A percentile compares a stretch with the other conserved stretches of the same genome.
Evolutionary conservation across 2,329 filamentous ascomycete species (phyloP).

Genomic region (Gyromitra esculenta): DNA sequence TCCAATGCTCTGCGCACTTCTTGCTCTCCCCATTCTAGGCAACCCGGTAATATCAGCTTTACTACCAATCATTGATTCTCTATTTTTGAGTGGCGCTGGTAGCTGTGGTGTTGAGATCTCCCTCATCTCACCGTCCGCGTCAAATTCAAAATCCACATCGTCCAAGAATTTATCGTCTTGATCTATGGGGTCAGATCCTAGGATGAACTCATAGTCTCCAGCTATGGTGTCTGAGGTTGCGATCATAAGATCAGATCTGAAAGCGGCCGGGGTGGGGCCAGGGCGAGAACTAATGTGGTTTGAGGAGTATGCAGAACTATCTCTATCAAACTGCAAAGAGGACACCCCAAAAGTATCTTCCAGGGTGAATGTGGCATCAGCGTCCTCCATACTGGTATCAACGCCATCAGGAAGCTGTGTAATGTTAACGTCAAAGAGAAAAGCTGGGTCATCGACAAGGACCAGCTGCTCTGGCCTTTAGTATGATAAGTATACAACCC

Average conservation of each 20-base stretch:
- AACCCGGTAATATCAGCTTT: background rate
- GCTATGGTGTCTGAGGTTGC: constrained; percentile 33
- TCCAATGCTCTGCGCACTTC: constrained; percentile 27
- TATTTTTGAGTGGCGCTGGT: constrained; percentile 12
- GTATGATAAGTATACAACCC: constrained; percentile 38
- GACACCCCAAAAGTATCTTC: constrained; percentile 35
- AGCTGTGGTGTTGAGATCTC: constrained; percentile 44
- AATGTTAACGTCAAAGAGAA: constrained; percentile 68
- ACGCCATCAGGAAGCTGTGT: constrained; percentile 44
- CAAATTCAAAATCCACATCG: constrained; percentile 55
- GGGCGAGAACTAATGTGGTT: constrained; percentile 1
- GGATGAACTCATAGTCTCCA: constrained; percentile 41
- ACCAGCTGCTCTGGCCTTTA: constrained; percentile 77
- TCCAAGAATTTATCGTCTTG: constrained; percentile 44
- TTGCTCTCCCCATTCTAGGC: background rate
- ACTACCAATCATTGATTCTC: constrained; percentile 13
- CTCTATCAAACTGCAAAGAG: constrained; percentile 21
- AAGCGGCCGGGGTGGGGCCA: background rate
- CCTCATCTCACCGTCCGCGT: constrained; percentile 56
- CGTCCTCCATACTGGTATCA: constrained; percentile 20
- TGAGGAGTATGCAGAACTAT: constrained; percentile 1
- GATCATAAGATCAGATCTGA: constrained; percentile 21
- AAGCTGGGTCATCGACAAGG: constrained; percentile 82
- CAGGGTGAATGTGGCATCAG: constrained; percentile 18
- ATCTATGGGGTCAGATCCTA: background rate